Evolutionary conservation across 352 stramenopile species (phyloP), one percentile per base, ranked within the genome.

Genomic region (Globisporangium camurandrum): DNA sequence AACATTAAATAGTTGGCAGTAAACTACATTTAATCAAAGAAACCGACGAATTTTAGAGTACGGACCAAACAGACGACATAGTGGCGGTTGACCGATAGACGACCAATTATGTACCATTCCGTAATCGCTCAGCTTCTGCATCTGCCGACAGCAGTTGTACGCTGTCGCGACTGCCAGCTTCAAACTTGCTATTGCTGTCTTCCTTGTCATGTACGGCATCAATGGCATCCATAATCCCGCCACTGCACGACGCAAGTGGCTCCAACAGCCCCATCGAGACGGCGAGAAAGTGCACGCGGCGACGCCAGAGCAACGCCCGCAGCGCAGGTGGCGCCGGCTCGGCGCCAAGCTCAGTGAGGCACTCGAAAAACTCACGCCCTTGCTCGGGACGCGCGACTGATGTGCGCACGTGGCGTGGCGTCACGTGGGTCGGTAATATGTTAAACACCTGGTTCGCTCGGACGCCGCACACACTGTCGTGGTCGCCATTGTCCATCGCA

Each of bases 291-390:
- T 79, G 69, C 40, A 69, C 46, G 0, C 67, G 57, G 10, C 67
- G 57, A 34, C 69, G 62, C 57, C 59, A 77, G 31, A 81, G 31
- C 31, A 68, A 59, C 14, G 10, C 34, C 58, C 46, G 51, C 17
- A 84, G 36, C 34, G 59, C 43, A 12, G 52, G 30, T 19, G 69
- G 62, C 24, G 51, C 60, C 4, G 60, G 58, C 12, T 59, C 67
- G n/a, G 69, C 69, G 20, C 69, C 69, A 30, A 81, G 69, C 0
- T 65, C 69, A 3, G 67, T 66, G 49, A 77, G 58, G 41, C 72
- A 84, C 51, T 84, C 67, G 28, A 65, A 52, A 56, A 69, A 76
- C n/a, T 74, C 56, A 16, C 75, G 71, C n/a, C 62, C 61, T 16
- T 50, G 24, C 30, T 61, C 26, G 50, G 61, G 48, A 45, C 39